These are phyloP conservation scores for Discostella stelligeroides DNA, from an alignment of 108 stramenopile genomes.

Conservation along the genomic window DNA sequence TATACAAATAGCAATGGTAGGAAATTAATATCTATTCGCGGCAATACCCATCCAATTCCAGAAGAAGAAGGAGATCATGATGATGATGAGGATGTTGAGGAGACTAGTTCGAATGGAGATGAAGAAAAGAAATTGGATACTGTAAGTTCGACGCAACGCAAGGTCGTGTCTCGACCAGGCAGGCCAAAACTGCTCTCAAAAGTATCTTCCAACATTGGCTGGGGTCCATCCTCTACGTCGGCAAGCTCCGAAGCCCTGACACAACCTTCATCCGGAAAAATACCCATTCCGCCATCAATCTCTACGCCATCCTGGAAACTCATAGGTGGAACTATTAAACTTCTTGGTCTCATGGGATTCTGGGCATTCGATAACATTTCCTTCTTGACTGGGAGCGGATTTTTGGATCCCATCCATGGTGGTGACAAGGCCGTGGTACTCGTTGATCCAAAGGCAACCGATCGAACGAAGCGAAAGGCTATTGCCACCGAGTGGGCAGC, in stretches of 20 bases:
- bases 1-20: background rate
- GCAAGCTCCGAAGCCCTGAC: background rate
- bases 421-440: slow-evolving; percentile 16
- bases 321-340: slow-evolving; percentile 61
- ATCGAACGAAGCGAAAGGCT: slow-evolving; percentile 26
- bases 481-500: slow-evolving; percentile 52
- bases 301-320: slow-evolving; percentile 57
- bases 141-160: slow-evolving; percentile 19
- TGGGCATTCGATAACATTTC: slow-evolving; percentile 80
- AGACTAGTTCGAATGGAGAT: slow-evolving; percentile 11
- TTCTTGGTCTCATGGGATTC: slow-evolving; percentile 72
- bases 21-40: background rate
- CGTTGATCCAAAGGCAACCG: slow-evolving; percentile 6
- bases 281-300: background rate
- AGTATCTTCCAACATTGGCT: slow-evolving; percentile 59
- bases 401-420: slow-evolving; percentile 55
- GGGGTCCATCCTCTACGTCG: slow-evolving; percentile 34
- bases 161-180: slow-evolving; percentile 10
- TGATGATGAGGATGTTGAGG: slow-evolving; percentile 11
- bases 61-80: slow-evolving; percentile 19
- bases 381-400: slow-evolving; percentile 63
- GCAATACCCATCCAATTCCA: slow-evolving; percentile 29
- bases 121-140: slow-evolving; percentile 3
- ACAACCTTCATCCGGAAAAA: background rate
- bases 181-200: slow-evolving; percentile 34